Evolutionary conservation across 208 protist species (phyloP), one percentile per base, ranked within the genome.

Genomic region (Leishmania turanica): DNA sequence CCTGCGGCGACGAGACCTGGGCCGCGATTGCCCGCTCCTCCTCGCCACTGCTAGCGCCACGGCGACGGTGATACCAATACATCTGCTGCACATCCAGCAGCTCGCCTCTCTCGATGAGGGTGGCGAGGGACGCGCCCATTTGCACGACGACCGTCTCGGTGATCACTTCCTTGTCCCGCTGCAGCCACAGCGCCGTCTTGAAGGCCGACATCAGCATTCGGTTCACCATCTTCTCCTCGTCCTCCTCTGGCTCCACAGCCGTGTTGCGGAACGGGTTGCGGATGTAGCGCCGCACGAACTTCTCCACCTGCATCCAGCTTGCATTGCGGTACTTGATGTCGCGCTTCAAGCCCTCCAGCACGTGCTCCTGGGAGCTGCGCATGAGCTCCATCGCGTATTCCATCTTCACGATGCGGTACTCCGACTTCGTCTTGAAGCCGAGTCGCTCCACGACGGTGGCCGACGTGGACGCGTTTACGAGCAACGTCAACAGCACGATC

Each of bases 381-480:
- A 96, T 40, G 37, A 83, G 84, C 51, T 91, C 81, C 77, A 95
- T 79, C 24, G 87, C 91, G 76, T 92, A 94, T 31, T 89, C 78
- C 87, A 96, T 95, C 77, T 90, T 87, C 5, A 88, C 72, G n/a
- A 92, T 58, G n/a, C 86, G 83, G 69, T 91, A 89, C 80, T 89
- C 68, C 62, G 86, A 76, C 83, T 95, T 96, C 24, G 68, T 77
- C 80, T 93, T 89, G 73, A 95, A 91, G 56, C 91, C 91, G 5
- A 95, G 80, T 31, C 79, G 42, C 66, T 77, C 51, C 65, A 96
- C 87, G 17, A 93, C 84, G 27, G 75, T 78, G 53, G 79, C 79
- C n/a, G 93, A 84, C 17, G 93, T 95, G 71, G 93, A 85, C 21
- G 91, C 93, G 83, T 96, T 96, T 37, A 96, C 83, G 49, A 95